A percentile compares a stretch with the other conserved stretches of the same genome.
Conservation (phyloP, 495 filamentous ascomycete genomes). For the Poronia punctata region DNA sequence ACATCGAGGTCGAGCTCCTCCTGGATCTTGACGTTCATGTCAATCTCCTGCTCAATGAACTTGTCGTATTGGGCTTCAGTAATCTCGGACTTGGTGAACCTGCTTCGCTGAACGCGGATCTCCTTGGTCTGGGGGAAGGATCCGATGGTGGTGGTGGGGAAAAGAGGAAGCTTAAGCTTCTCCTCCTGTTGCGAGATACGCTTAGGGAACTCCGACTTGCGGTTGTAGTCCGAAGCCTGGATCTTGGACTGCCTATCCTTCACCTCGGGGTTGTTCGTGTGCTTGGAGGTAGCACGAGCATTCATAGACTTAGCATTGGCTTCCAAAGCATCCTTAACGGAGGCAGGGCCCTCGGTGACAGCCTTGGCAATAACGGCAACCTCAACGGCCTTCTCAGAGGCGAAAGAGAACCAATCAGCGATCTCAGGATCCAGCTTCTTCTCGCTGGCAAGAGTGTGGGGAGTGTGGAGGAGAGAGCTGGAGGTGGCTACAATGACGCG, state of each 20-base stretch:
- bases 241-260: conserved; percentile 89
- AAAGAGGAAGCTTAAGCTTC: conserved; percentile 83
- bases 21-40: conserved; percentile 87
- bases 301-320: conserved; percentile 90
- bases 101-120: conserved; percentile 91
- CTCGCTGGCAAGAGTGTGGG: conserved; percentile 94
- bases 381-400: conserved; percentile 86
- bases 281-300: conserved; percentile 78
- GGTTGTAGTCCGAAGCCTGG: conserved; percentile 77
- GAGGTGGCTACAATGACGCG: conserved; percentile 94
- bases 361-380: conserved; percentile 93
- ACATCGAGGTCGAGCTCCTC: conserved; percentile 96
- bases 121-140: conserved; percentile 99
- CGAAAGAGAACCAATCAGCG: conserved; percentile 97
- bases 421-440: conserved; percentile 92
- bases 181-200: conserved; percentile 81
- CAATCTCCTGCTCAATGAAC: conserved; percentile 98
- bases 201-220: conserved; percentile 76
- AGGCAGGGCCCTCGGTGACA: conserved; percentile 79
- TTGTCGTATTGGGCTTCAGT: conserved; percentile 84
- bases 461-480: conserved; percentile 93
- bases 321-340: conserved; percentile 79
- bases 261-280: conserved; percentile 93
- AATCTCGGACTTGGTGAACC: conserved; percentile 97
- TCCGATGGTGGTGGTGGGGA: conserved; percentile 98